Conservation (phyloP, 2,329 filamentous ascomycete genomes). For the Uncinocarpus reesii region DNA sequence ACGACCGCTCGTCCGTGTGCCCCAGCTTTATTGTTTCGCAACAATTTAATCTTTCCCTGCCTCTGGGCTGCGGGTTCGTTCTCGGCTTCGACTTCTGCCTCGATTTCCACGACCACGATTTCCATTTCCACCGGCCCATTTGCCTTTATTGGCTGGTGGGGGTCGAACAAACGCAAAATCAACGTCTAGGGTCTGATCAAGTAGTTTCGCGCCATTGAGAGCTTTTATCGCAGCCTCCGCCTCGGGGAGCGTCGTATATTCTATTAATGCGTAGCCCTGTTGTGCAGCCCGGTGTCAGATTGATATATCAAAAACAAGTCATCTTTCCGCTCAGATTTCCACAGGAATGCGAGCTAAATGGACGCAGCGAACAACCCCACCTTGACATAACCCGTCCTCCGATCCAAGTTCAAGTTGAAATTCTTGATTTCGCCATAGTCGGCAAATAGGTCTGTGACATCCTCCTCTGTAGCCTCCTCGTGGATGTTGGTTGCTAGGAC, state of each 20-base stretch:
- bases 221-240: conserved; percentile 54
- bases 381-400: conserved; percentile 58
- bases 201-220: conserved; percentile 50
- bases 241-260: conserved; percentile 54
- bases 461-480: conserved; percentile 58
- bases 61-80: conserved; percentile 38
- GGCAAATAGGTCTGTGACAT: conserved; percentile 55
- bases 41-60: conserved; percentile 14
- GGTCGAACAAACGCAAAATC: conserved; percentile 58
- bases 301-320: neutral
- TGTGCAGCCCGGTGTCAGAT: neutral
- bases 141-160: conserved; percentile 41
- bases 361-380: too few species aligned
- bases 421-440: conserved; percentile 60
- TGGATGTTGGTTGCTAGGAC: conserved; percentile 59
- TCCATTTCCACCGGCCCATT: conserved; percentile 24
- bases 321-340: neutral
- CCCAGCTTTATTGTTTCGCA: too few species aligned
- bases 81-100: conserved; percentile 37
- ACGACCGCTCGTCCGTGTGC: too few species aligned
- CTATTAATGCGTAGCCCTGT: conserved; percentile 57
- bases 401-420: conserved; percentile 55
- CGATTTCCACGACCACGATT: conserved; percentile 36
- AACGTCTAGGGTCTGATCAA: conserved; percentile 55
- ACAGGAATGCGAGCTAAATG: conserved; percentile 3